Base-by-base conservation (phyloP, 2,329 filamentous ascomycete species). In the Dactylonectria macrodidyma region DNA sequence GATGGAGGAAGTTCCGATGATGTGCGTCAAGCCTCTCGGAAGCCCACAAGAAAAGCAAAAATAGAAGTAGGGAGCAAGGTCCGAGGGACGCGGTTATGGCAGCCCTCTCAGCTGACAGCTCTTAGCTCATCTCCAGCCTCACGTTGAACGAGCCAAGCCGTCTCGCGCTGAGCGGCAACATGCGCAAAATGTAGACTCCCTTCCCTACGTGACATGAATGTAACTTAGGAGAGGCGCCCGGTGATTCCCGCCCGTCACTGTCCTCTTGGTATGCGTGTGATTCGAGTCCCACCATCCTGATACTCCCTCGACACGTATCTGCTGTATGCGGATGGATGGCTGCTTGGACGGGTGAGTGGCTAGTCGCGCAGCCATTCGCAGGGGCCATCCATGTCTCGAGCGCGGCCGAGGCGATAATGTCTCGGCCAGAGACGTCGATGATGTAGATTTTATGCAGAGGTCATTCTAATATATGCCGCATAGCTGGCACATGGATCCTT, bases 161-260 rank as follows among this genome's bases (percentile, higher is more conserved):
- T 30, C 26, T 30, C 26, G 26, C 26, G 26, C 7, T 30, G 26
- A 30, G 26, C 26, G 26, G 26, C 26, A 30, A 30, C 4, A 30
- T 30, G 26, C 26, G 26, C 26, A 4, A 30, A 30, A 4, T 30
- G 26, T 30, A 30, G 26, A 30, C 26, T 4, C 26, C 26, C 26
- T 5, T 4, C 26, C 26, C 26, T 5, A 30, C 7, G 26, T 30
- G 26, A 30, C 26, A 30, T 30, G 26, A 30, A 30, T 30, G 26
- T 30, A 30, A 30, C 26, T 30, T 30, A 7, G 26, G 26, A 7
- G 26, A 30, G 47, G 47, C 63, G 24, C 51, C 50, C 65, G 65
- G 65, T 30, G 59, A 54, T 63, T 67, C 59, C 65, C 65, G 65
- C 51, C 63, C 56, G 62, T 34, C 36, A n/a, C 14, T 59, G 61